Base-by-base conservation (phyloP, 805 yeast genomes). In the Yarrowia osloensis region DNA sequence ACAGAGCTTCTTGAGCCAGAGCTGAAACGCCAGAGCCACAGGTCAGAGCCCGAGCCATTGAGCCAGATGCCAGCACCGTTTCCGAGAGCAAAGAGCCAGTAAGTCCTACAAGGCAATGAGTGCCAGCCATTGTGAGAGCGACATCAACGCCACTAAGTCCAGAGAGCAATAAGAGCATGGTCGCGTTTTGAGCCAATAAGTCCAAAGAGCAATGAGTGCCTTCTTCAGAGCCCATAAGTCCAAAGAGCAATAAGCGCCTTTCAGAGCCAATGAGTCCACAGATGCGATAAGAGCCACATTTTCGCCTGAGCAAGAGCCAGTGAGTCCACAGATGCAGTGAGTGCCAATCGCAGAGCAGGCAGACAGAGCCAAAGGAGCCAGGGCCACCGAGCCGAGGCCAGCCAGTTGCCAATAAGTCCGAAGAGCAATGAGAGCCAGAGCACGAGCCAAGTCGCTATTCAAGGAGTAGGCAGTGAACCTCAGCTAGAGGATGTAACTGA, bases 391-490 rank as follows among this genome's bases (percentile, higher is more conserved):
- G 50, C 50, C 29, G n/a, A 8, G 4, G 19, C 22, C 24, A 47
- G 52, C 35, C 52, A 26, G 21, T 22, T 22, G 33, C 33, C 33
- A 3, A n/a, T 47, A 47, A 47, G 50, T 21, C 49, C 49, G 19
- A 22, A 44, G 29, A 24, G 49, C 49, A 39, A n/a, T 39, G 21
- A 39, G 46, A 17, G 50, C 50, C 29, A n/a, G 50, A 46, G 50
- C 21, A 44, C n/a, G 49, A 44, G 49, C 49, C 15, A 6, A 13
- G 19, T 40, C n/a, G 4, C 26, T 21, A n/a, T 37, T 4, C 15
- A 17, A 44, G 50, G 50, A 44, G 50, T 44, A 44, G 50, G 50
- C 28, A 26, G 28, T 26, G 50, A 44, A 44, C 50, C 50, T 44
- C 50, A 40, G 24, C 7, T 28, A 42, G 50, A 44, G 50, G 50